Conservation (phyloP, 495 filamentous ascomycete genomes). For the Cercophora newfieldiana region DNA sequence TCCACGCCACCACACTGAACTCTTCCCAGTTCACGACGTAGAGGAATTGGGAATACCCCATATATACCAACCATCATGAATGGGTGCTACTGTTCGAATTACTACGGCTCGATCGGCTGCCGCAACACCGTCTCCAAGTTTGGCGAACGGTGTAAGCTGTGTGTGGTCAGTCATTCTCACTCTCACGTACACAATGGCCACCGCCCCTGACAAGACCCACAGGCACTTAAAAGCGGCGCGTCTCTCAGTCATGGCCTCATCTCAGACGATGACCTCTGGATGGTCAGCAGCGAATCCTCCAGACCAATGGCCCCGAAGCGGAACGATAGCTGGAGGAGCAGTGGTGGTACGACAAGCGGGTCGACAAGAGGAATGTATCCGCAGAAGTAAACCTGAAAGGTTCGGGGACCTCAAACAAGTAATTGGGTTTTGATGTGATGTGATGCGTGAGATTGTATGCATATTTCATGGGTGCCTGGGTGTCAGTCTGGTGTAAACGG, state of each 20-base stretch:
- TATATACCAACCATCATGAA: slow-evolving; percentile 18
- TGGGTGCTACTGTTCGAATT: slow-evolving; percentile 53
- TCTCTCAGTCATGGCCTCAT: slow-evolving; percentile 31
- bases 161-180: slow-evolving; percentile 37
- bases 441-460: background rate
- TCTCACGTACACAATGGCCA: too few species aligned
- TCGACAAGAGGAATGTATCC: background rate
- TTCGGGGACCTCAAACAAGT: background rate
- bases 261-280: slow-evolving; percentile 24
- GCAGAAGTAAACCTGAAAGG: background rate
- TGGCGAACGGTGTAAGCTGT: slow-evolving; percentile 47
- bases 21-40: background rate
- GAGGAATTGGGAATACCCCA: background rate
- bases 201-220: background rate
- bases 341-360: background rate
- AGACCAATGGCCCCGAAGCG: background rate
- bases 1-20: background rate
- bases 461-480: background rate
- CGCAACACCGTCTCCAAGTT: slow-evolving; percentile 47
- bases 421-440: too few species aligned
- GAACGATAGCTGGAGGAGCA: slow-evolving; percentile 4
- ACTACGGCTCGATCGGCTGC: slow-evolving; percentile 50
- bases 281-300: background rate
- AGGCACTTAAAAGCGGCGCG: slow-evolving; percentile 27
- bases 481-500: background rate